Percentiles rank a stretch among this genome's conserved stretches.
Evolutionary conservation across 2,329 filamentous ascomycete species (phyloP).

Genomic region (Exophiala dermatitidis): DNA sequence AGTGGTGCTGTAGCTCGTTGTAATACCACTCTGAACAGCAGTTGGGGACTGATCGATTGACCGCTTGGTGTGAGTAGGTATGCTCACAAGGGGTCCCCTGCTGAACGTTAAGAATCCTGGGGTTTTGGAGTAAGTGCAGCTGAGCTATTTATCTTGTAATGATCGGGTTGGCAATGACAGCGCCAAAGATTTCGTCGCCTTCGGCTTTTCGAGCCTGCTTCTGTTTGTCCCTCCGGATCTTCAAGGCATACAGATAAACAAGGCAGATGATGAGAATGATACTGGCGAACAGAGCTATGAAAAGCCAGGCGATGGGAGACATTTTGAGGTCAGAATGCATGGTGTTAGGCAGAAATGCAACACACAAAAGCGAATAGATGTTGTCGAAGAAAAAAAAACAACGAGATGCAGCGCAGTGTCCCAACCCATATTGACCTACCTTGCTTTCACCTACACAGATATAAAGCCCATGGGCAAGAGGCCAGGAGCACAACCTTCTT

Average conservation of each 20-base stretch:
- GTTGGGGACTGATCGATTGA: no score
- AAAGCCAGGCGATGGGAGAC: slow-evolving; percentile 16
- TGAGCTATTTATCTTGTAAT: background rate
- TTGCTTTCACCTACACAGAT: no score
- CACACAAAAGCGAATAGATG: background rate
- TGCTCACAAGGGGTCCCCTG: background rate
- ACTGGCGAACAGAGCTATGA: slow-evolving; percentile 16
- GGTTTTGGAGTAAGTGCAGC: background rate
- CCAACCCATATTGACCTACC: no score
- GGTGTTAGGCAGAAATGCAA: background rate
- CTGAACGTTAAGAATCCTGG: background rate
- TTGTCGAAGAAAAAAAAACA: no score
- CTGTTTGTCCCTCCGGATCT: slow-evolving; percentile 11
- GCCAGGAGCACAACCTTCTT: no score
- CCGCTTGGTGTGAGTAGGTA: background rate
- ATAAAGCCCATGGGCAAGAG: no score
- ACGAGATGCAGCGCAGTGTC: no score
- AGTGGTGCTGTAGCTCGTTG: no score
- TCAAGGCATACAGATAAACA: slow-evolving; percentile 16
- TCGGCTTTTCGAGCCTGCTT: slow-evolving; percentile 8
- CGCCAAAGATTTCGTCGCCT: slow-evolving; percentile 15
- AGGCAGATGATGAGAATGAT: slow-evolving; percentile 15
- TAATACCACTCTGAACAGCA: no score
- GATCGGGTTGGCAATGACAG: slow-evolving; percentile 11
- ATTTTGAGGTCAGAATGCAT: slow-evolving; percentile 5